phyloP scores from a whole-genome alignment of 2,329 filamentous ascomycete species.

The Cryphonectria radicalis region DNA sequence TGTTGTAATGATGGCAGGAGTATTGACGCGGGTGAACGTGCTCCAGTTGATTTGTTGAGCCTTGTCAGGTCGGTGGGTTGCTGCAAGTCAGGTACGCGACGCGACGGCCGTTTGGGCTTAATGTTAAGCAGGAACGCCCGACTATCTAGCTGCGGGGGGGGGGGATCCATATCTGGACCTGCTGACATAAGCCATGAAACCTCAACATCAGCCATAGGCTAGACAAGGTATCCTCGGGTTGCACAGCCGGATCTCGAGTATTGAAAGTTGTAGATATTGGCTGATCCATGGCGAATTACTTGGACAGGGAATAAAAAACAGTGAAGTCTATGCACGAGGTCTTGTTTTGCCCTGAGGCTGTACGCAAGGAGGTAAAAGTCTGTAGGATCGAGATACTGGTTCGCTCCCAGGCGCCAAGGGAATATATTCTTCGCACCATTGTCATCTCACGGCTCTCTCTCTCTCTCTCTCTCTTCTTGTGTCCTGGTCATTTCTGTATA shows the following conservation, averaged over 20 bases:
- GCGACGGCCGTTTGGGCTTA: conserved; percentile 12
- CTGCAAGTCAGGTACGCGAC: conserved; percentile 24
- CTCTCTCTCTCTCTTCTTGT: neutral
- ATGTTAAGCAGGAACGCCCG: conserved; percentile 2
- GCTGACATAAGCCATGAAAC: conserved; percentile 9
- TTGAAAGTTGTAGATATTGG: neutral
- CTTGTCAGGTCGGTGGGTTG: conserved; percentile 18
- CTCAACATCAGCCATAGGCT: neutral
- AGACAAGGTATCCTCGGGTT: neutral
- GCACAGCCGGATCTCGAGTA: neutral
- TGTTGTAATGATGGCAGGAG: conserved; percentile 1
- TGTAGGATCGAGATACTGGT: neutral
- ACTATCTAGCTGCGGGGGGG: conserved; percentile 5
- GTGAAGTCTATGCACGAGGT: neutral
- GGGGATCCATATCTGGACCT: neutral
- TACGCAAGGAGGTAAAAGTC: neutral
- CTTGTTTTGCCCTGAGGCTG: neutral
- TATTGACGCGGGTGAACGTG: conserved; percentile 12
- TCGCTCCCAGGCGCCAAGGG: too few relatives aligned
- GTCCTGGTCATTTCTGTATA: neutral
- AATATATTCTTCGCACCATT: too few relatives aligned
- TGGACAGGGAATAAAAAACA: neutral
- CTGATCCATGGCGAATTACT: neutral
- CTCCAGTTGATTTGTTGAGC: conserved; percentile 4
- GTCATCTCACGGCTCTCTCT: neutral